phyloP scores from a whole-genome alignment of 495 filamentous ascomycete genomes.

The Penicillium pancosmium region DNA sequence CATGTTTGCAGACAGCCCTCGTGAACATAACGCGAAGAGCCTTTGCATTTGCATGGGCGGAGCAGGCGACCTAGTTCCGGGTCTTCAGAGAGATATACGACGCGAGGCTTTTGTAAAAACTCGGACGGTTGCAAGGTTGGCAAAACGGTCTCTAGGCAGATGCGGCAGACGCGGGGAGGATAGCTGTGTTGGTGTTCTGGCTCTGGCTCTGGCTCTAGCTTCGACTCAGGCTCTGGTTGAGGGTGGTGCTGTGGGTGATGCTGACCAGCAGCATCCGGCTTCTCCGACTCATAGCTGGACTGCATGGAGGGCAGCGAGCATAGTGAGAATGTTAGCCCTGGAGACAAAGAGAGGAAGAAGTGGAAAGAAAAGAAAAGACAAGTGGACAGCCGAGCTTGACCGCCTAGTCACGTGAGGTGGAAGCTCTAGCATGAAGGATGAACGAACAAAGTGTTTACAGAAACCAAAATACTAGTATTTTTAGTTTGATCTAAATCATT shows the following conservation, averaged over 20 bases:
- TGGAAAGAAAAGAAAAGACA: constrained; percentile 16
- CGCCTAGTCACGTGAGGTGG: neutral
- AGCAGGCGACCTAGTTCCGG: constrained; percentile 80
- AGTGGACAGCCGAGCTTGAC: neutral
- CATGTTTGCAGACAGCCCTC: constrained; percentile 89
- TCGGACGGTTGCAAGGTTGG: constrained; percentile 73
- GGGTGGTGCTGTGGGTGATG: constrained; percentile 1
- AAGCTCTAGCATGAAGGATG: too few relatives aligned
- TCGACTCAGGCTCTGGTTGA: constrained; percentile 4
- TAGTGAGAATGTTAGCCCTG: neutral
- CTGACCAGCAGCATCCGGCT: constrained; percentile 5
- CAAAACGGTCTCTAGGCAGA: constrained; percentile 83
- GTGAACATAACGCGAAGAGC: constrained; percentile 90
- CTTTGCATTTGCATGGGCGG: constrained; percentile 90
- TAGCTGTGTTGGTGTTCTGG: constrained; percentile 50
- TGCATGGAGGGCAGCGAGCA: constrained; percentile 14
- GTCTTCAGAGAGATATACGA: constrained; percentile 74
- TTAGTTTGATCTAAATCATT: neutral
- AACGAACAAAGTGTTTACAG: too few relatives aligned
- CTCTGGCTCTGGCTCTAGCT: neutral
- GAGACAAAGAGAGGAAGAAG: constrained; percentile 10
- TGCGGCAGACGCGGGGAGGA: constrained; percentile 78
- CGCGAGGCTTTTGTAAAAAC: constrained; percentile 64
- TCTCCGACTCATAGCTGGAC: constrained; percentile 14
- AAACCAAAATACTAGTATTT: too few relatives aligned